Evolutionary conservation across 2,329 filamentous ascomycete species (phyloP), one percentile per base, ranked within the genome.

Genomic region (Botrytis aclada): DNA sequence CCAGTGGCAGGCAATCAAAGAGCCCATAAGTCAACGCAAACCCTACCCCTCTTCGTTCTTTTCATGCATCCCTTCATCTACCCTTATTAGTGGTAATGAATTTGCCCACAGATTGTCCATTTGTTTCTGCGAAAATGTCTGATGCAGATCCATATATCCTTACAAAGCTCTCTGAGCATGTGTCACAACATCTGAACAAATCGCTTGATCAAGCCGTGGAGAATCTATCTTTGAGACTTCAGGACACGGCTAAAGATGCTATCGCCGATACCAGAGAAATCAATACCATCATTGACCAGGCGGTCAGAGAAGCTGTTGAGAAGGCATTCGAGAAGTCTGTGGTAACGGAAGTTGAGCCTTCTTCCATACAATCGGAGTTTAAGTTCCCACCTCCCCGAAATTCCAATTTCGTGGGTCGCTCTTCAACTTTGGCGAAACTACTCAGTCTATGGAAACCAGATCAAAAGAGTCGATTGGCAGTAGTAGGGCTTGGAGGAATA

Each of bases 401-500:
- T 72, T 72, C 74, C 4, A 71, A 76, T 45, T 79, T 79, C 69
- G 72, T 77, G 71, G 77, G 77, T 1, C 72, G 77, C 16, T 74
- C 74, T 60, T 54, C 70, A 16, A 70, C 72, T 29, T 62, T 79
- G 6, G 73, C 72, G 16, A 74, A 76, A 64, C 56, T 79, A 29
- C 75, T 78, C 20, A 73, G 74, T n/a, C 75, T 78, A 70, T 78
- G 77, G 76, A 77, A 76, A 43, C 76, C 77, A 25, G 73, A 74
- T 22, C 64, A 72, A 25, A 77, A 73, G 54, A 74, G 73, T 12
- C 69, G 77, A 39, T 75, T 77, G 47, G 76, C 74, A n/a, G 73
- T 77, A 60, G 74, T 75, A 51, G 77, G 77, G 8, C 70, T 79
- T n/a, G 77, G 77, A 60, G 77, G 77, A 34, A 75, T 76, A 65